phyloP scores from a whole-genome alignment of 257 asterid species.

The Galeopsis tetrahit region DNA sequence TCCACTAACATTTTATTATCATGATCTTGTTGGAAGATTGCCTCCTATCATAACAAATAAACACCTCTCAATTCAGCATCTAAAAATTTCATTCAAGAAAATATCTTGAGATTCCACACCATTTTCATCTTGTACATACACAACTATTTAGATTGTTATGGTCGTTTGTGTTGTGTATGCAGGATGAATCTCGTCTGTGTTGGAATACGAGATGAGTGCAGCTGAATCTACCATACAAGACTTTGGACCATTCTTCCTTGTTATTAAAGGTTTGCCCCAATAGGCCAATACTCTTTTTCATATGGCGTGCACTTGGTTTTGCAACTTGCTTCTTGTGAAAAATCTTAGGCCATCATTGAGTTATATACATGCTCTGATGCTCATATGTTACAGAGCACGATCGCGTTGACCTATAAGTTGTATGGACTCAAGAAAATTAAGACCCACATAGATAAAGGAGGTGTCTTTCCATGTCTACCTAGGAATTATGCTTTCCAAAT shows the following conservation, averaged over 20 bases:
- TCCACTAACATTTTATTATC: slow-evolving; percentile 38
- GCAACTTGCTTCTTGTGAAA: slow-evolving; percentile 27
- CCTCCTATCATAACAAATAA: slow-evolving; percentile 7
- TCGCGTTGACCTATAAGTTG: too few relatives aligned
- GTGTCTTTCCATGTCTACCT: slow-evolving; percentile 24
- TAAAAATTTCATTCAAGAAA: slow-evolving; percentile 13
- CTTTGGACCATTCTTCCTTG: slow-evolving; percentile 34
- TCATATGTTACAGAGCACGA: too few relatives aligned
- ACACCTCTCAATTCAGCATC: slow-evolving; percentile 6
- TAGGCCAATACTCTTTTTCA: slow-evolving; percentile 18
- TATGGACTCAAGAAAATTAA: background rate
- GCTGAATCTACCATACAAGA: background rate
- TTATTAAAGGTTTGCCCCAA: slow-evolving; percentile 29
- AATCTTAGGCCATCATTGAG: slow-evolving; percentile 1
- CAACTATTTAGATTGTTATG: background rate
- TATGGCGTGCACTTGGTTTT: slow-evolving; percentile 25
- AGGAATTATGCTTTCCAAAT: slow-evolving; percentile 8
- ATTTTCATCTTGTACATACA: background rate
- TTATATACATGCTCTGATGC: background rate
- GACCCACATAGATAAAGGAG: slow-evolving; percentile 15
- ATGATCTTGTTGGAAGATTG: slow-evolving; percentile 25
- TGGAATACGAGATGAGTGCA: slow-evolving; percentile 8
- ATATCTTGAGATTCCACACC: slow-evolving; percentile 9
- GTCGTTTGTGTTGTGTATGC: background rate
- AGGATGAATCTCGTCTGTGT: background rate